Evolutionary conservation across 352 stramenopile species (phyloP).

Genomic region (Nothophytophthora sp.): DNA sequence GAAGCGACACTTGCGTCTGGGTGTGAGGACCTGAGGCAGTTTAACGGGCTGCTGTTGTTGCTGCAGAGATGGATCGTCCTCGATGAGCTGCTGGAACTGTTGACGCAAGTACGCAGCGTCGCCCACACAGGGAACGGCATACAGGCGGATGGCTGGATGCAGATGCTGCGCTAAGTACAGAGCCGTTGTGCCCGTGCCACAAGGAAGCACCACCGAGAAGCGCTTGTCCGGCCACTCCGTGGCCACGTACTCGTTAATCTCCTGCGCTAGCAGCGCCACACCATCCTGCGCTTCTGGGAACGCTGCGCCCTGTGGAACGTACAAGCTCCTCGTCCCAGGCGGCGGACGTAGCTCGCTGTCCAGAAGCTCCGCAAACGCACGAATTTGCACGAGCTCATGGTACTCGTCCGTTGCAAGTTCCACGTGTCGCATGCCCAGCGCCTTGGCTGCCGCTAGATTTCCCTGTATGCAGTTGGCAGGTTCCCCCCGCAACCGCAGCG

Average conservation of each 20-base stretch:
- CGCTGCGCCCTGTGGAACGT: conserved; percentile 74
- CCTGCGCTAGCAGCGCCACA: conserved; percentile 52
- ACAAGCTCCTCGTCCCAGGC: conserved; percentile 23
- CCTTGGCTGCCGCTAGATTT: conserved; percentile 48
- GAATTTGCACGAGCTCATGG: conserved; percentile 37
- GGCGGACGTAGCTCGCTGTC: conserved; percentile 1
- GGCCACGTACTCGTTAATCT: conserved; percentile 70
- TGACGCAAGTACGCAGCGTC: conserved; percentile 52
- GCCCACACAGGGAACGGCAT: conserved; percentile 75
- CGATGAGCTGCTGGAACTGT: conserved; percentile 52
- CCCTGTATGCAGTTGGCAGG: conserved; percentile 6
- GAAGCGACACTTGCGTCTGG: conserved; percentile 64
- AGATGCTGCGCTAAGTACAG: conserved; percentile 82
- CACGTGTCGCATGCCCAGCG: conserved; percentile 72
- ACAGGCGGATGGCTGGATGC: conserved; percentile 40
- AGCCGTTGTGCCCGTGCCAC: conserved; percentile 77
- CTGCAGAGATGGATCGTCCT: conserved; percentile 20
- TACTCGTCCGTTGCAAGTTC: conserved; percentile 47
- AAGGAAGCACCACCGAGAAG: conserved; percentile 72
- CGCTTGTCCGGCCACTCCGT: conserved; percentile 12
- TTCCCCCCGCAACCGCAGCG: conserved; percentile 16
- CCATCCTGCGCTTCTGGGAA: conserved; percentile 62
- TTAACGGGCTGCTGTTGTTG: not conserved
- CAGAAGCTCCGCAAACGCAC: conserved; percentile 35
- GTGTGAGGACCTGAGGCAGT: conserved; percentile 46